Evolutionary conservation across 2,329 filamentous ascomycete species (phyloP).

Genomic region (Alternaria dauci): DNA sequence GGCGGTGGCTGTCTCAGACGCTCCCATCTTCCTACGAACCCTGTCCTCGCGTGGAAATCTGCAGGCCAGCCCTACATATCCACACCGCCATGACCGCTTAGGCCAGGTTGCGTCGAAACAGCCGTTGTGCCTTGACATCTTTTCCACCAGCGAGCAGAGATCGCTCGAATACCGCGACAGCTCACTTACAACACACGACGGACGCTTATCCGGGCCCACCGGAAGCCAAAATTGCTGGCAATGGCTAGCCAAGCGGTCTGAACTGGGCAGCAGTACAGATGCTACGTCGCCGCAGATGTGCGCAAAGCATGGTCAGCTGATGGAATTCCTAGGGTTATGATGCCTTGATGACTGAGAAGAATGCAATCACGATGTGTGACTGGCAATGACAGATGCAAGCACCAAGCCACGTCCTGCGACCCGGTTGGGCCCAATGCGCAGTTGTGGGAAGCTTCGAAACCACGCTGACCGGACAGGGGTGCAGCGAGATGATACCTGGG

Average conservation of each 20-base stretch:
- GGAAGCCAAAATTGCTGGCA: conserved; percentile 13
- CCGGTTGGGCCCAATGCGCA: conserved; percentile 33
- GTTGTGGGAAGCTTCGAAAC: conserved; percentile 29
- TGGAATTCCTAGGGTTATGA: conserved; percentile 23
- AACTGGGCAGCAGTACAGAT: conserved; percentile 31
- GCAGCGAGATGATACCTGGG: conserved; percentile 31
- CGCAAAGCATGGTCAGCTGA: conserved; percentile 41
- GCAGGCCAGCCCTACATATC: conserved; percentile 49
- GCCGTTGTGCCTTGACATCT: conserved; percentile 47
- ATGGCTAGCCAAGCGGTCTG: conserved; percentile 7
- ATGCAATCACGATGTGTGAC: conserved; percentile 22
- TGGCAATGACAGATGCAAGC: conserved; percentile 24
- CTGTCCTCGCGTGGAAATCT: conserved; percentile 51
- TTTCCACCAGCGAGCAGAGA: conserved; percentile 31
- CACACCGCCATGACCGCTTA: conserved; percentile 39
- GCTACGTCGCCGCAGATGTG: conserved; percentile 30
- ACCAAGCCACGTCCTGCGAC: conserved; percentile 30
- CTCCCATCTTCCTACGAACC: conserved; percentile 33
- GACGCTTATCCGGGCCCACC: conserved; percentile 35
- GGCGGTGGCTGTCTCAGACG: conserved; percentile 47
- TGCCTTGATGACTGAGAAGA: conserved; percentile 28
- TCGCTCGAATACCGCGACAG: conserved; percentile 29
- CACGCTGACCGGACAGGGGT: conserved; percentile 35
- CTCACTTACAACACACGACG: conserved; percentile 42
- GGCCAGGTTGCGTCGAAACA: conserved; percentile 37